These are phyloP conservation scores for Neurospora sp. DNA, from an alignment of 495 filamentous ascomycete genomes.

Conservation along the genomic window DNA sequence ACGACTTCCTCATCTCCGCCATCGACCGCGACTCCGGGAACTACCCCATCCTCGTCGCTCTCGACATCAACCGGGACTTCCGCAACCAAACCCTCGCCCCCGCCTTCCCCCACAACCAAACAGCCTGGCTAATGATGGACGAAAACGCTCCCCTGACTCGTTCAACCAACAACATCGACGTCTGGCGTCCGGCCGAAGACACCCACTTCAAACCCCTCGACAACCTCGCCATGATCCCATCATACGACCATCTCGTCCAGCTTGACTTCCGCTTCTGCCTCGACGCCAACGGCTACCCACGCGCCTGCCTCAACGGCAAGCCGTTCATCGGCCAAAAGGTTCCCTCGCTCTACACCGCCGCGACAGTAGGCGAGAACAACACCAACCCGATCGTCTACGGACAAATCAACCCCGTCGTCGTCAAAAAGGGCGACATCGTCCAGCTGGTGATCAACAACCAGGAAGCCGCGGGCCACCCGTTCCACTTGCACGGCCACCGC, in stretches of 20 bases:
- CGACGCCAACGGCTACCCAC: conserved; percentile 54
- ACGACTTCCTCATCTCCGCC: conserved; percentile 43
- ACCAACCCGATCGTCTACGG: conserved; percentile 62
- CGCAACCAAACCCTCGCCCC: conserved; percentile 19
- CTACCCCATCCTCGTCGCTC: conserved; percentile 44
- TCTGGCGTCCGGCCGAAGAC: conserved; percentile 56
- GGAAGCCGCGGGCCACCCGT: conserved; percentile 49
- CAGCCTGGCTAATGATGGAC: conserved; percentile 57
- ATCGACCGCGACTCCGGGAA: conserved; percentile 34
- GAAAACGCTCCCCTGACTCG: conserved; percentile 21
- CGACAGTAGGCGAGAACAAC: conserved; percentile 50
- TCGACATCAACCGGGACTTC: conserved; percentile 39
- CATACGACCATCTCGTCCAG: conserved; percentile 43
- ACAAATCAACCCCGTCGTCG: conserved; percentile 56
- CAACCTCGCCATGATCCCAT: conserved; percentile 29
- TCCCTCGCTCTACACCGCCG: conserved; percentile 65
- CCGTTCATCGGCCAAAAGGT: conserved; percentile 67
- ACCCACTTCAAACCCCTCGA: conserved; percentile 50
- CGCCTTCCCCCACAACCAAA: conserved; percentile 29
- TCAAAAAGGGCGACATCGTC: conserved; percentile 54
- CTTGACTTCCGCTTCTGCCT: conserved; percentile 52
- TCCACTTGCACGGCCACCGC: conserved; percentile 61
- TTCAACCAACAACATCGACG: conserved; percentile 36
- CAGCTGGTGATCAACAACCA: conserved; percentile 76
- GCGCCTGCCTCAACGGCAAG: conserved; percentile 67